Evolutionary conservation across 1,284 basidiomycete genomes (phyloP).

Genomic region (Ceratorhiza oryzae-sativae): DNA sequence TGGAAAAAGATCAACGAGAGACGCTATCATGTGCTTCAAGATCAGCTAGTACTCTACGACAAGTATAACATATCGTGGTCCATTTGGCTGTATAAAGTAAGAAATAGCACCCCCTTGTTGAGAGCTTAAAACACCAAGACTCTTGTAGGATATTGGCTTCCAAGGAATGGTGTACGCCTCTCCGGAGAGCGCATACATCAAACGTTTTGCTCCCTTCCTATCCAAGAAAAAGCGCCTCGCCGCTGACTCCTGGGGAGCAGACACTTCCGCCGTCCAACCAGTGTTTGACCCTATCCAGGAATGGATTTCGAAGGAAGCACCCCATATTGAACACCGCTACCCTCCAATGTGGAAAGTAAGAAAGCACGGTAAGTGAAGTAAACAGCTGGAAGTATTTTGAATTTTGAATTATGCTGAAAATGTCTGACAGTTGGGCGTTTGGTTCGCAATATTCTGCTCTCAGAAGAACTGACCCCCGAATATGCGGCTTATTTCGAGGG

Average conservation of each 20-base stretch:
- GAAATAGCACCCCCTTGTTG: neutral
- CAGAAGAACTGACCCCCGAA: slow-evolving; percentile 68
- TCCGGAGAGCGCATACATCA: slow-evolving; percentile 49
- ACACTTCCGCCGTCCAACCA: slow-evolving; percentile 43
- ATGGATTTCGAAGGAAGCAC: slow-evolving; percentile 48
- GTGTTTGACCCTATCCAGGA: slow-evolving; percentile 50
- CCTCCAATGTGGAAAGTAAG: slow-evolving; percentile 44
- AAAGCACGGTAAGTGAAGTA: slow-evolving; percentile 15
- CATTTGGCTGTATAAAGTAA: slow-evolving; percentile 55
- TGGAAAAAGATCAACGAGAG: slow-evolving; percentile 54
- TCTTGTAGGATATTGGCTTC: slow-evolving; percentile 51
- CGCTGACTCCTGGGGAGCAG: slow-evolving; percentile 50
- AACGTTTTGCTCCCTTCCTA: slow-evolving; percentile 46
- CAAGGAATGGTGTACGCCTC: slow-evolving; percentile 50
- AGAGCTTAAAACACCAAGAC: neutral
- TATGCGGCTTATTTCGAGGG: slow-evolving; percentile 67
- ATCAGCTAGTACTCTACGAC: slow-evolving; percentile 54
- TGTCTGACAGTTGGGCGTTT: slow-evolving; percentile 56
- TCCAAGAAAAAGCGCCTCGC: slow-evolving; percentile 49
- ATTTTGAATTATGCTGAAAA: neutral
- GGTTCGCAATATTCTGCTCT: slow-evolving; percentile 67
- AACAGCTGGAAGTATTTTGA: too few species aligned
- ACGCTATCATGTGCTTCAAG: slow-evolving; percentile 52
- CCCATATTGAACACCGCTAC: slow-evolving; percentile 48
- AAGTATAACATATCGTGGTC: slow-evolving; percentile 50